Conservation (phyloP, 140 eudicot species). For the Ambrosia hybrid region DNA sequence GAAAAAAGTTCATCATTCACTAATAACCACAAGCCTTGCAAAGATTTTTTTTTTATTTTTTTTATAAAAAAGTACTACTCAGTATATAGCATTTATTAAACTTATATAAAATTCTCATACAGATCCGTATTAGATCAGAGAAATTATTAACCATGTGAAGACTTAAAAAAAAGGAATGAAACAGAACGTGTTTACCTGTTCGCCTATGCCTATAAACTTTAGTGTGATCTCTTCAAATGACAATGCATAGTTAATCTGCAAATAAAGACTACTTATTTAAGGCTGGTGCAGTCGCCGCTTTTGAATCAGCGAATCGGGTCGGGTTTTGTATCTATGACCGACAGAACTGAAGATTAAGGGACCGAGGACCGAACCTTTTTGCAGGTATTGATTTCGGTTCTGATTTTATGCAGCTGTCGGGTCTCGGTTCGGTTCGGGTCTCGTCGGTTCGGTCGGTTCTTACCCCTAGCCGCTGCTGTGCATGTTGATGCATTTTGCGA, state of each 20-base stretch:
- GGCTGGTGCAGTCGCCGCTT: too few species aligned
- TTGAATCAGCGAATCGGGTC: too few species aligned
- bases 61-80: background rate
- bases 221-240: constrained; percentile 91
- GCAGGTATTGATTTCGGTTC: too few species aligned
- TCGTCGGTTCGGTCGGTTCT: too few species aligned
- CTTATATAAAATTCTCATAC: background rate
- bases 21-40: background rate
- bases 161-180: constrained; percentile 8
- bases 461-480: too few species aligned
- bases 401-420: too few species aligned
- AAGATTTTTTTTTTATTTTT: background rate
- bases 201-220: constrained; percentile 89
- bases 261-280: background rate
- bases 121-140: background rate
- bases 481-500: too few species aligned
- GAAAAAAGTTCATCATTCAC: constrained; percentile 4
- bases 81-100: background rate
- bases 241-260: constrained; percentile 42
- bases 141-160: background rate
- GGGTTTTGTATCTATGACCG: too few species aligned
- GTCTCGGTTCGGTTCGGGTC: too few species aligned
- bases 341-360: too few species aligned
- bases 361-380: too few species aligned
- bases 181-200: constrained; percentile 58